phyloP scores from a whole-genome alignment of 2,329 filamentous ascomycete genomes.

The Fusarium phyllophilum region DNA sequence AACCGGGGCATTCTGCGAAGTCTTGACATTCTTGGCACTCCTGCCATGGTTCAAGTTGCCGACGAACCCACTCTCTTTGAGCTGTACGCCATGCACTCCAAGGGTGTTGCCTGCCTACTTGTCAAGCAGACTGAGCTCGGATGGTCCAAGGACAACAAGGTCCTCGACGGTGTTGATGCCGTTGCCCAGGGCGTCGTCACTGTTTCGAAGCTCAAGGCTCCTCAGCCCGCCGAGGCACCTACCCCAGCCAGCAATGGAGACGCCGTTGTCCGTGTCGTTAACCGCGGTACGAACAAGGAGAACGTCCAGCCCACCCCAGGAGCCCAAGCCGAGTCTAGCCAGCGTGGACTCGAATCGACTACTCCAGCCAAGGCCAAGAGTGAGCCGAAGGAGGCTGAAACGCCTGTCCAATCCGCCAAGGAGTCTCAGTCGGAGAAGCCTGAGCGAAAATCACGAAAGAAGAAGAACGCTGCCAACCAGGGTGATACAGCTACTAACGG shows the following conservation, averaged over 20 bases:
- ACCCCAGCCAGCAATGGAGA: slow-evolving; percentile 50
- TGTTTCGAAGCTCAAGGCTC: slow-evolving; percentile 74
- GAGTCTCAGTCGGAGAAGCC: slow-evolving; percentile 63
- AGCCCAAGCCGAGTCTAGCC: slow-evolving; percentile 42
- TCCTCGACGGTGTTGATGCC: slow-evolving; percentile 81
- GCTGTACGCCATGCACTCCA: slow-evolving; percentile 96
- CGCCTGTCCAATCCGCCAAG: slow-evolving; percentile 51
- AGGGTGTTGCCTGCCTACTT: slow-evolving; percentile 89
- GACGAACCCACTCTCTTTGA: slow-evolving; percentile 87
- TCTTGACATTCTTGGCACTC: slow-evolving; percentile 83
- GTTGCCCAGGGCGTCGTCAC: slow-evolving; percentile 77
- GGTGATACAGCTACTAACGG: slow-evolving; percentile 60
- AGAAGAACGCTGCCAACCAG: slow-evolving; percentile 65
- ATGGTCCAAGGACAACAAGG: slow-evolving; percentile 91
- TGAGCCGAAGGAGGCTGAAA: slow-evolving; percentile 62
- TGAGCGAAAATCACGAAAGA: slow-evolving; percentile 72
- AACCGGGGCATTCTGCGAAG: slow-evolving; percentile 89
- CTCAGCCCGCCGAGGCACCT: slow-evolving; percentile 53
- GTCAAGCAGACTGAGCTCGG: slow-evolving; percentile 91
- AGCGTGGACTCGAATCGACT: slow-evolving; percentile 47
- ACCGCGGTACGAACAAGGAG: slow-evolving; percentile 53
- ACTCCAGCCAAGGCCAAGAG: slow-evolving; percentile 53
- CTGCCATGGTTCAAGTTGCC: slow-evolving; percentile 69
- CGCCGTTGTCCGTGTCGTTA: slow-evolving; percentile 48
- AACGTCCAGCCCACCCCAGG: slow-evolving; percentile 40